These are phyloP conservation scores for Russula sp. DNA, from an alignment of 768 basidiomycete genomes.

Conservation along the genomic window DNA sequence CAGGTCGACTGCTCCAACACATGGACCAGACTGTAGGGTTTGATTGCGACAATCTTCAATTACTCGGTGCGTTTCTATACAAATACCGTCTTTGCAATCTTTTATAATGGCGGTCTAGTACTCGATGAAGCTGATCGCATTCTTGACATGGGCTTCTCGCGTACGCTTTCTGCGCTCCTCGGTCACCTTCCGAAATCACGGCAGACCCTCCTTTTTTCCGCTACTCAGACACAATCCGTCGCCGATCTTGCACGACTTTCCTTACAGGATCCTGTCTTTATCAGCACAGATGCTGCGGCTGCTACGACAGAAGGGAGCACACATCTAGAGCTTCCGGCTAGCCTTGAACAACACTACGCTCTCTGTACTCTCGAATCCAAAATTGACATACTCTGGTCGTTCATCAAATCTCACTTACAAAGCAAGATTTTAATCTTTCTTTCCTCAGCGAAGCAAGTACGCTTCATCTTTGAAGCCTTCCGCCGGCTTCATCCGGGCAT, in stretches of 20 bases:
- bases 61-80: constrained; percentile 57
- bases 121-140: constrained; percentile 97
- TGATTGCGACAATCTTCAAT: constrained; percentile 82
- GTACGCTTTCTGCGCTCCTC: constrained; percentile 85
- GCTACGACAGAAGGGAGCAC: constrained; percentile 37
- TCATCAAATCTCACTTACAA: constrained; percentile 90
- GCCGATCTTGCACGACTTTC: constrained; percentile 84
- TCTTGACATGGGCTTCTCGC: constrained; percentile 92
- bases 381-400: constrained; percentile 86
- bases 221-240: constrained; percentile 90
- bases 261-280: constrained; percentile 69
- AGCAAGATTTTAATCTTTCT: constrained; percentile 90
- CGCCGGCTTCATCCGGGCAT: constrained; percentile 93
- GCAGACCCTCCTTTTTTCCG: constrained; percentile 94
- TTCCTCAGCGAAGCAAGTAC: constrained; percentile 94
- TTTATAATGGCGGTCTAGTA: constrained; percentile 39
- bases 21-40: constrained; percentile 98
- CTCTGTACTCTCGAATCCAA: constrained; percentile 80
- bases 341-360: constrained; percentile 84
- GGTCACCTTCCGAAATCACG: constrained; percentile 84
- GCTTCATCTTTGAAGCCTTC: constrained; percentile 93
- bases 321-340: constrained; percentile 53
- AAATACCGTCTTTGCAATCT: neutral
- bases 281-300: constrained; percentile 44
- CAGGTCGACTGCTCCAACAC: constrained; percentile 90